Conservation (phyloP, 352 stramenopile genomes). For the Thraustochytrium aureum region DNA sequence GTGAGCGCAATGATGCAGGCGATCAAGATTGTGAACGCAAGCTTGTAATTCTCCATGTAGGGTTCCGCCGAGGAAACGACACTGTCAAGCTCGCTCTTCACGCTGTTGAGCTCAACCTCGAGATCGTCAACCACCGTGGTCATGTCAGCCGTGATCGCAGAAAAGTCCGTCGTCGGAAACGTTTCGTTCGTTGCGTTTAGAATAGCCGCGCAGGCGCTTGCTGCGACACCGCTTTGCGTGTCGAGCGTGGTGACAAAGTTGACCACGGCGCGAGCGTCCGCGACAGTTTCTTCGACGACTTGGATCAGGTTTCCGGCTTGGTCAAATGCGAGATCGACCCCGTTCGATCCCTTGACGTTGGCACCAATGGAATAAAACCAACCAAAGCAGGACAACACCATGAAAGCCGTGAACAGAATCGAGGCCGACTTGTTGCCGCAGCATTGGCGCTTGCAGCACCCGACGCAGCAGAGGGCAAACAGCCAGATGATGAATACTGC, state of each 20-base stretch:
- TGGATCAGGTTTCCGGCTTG: background rate
- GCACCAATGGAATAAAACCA: constrained; percentile 44
- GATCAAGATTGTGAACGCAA: background rate
- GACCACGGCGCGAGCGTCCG: background rate
- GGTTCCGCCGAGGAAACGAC: too few species aligned
- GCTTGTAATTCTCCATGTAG: background rate
- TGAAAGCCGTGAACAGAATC: constrained; percentile 13
- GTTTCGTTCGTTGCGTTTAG: background rate
- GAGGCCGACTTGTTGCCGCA: background rate
- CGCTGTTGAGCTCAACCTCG: background rate
- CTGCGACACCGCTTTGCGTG: background rate
- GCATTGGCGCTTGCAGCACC: constrained; percentile 10
- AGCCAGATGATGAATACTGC: constrained; percentile 34
- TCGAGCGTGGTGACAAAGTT: background rate
- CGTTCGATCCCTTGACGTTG: constrained; percentile 4
- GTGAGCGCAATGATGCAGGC: constrained; percentile 31
- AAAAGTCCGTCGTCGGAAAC: constrained; percentile 16
- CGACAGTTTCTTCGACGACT: constrained; percentile 3
- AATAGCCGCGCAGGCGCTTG: too few species aligned
- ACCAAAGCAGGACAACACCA: constrained; percentile 21
- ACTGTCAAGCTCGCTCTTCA: background rate
- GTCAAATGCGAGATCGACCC: background rate
- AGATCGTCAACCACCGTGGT: background rate
- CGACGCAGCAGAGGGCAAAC: background rate
- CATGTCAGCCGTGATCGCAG: background rate